Evolutionary conservation across 768 basidiomycete species (phyloP), one percentile per base, ranked within the genome.

Genomic region (Psilocybe azurescens): DNA sequence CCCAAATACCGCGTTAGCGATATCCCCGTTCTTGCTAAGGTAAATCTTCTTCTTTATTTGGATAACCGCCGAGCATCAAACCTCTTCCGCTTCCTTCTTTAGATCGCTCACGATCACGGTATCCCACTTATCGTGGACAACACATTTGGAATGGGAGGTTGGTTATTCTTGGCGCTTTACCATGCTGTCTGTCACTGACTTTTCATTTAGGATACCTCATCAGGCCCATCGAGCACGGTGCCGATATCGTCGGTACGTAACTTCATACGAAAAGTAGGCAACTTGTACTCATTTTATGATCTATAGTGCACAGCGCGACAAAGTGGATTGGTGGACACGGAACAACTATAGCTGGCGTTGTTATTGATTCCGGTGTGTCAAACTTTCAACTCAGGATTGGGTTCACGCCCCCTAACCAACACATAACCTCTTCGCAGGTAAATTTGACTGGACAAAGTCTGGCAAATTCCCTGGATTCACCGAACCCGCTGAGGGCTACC

Each of bases 271-370:
- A 5, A 7, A 14, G 29, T 33, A 36, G 20, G 7, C 30, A n/a
- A n/a, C 0, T 9, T 36, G 13, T 58, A 5, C 32, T 49, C 24
- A 20, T 24, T 6, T 36, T 24, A 14, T 18, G 3, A 8, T 20
- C 28, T 28, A 51, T 41, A 81, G 88, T 92, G 16, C 88, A 93
- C 71, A 89, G 87, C 53, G 89, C 89, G 0, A 93, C 92, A 1
- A 93, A 94, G 69, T 94, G 92, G 93, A 92, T 93, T 36, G 88
- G 89, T 11, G 89, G 89, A 0, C 90, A 92, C 62, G 91, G 93
- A 32, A 93, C 88, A 0, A 90, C 89, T 24, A 90, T 94, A 51
- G 91, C 81, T 3, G 93, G 92, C 46, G 85, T 92, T 30, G 77
- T 94, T 60, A 73, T 94, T 51, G 91, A 93, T 71, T 82, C 84